phyloP scores from a whole-genome alignment of 2,329 filamentous ascomycete genomes.

The Cytospora schulzeri region DNA sequence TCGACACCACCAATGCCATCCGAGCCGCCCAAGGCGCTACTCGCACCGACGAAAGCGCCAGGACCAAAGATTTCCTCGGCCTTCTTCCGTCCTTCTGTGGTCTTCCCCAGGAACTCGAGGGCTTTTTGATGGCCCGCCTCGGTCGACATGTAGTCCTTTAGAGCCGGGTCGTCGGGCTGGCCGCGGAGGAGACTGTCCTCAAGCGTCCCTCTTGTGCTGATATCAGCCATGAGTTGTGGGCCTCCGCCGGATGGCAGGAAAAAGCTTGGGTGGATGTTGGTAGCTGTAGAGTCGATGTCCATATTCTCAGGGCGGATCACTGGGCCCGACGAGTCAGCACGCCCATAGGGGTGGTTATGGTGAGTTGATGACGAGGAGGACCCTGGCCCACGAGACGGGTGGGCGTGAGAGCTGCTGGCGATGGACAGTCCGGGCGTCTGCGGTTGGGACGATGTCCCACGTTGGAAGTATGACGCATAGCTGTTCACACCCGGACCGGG shows the following conservation, averaged over 20 bases:
- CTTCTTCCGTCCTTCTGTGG: constrained; percentile 51
- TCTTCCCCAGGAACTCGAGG: constrained; percentile 55
- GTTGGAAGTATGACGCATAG: constrained; percentile 39
- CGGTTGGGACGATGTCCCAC: constrained; percentile 40
- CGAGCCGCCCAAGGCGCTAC: constrained; percentile 4
- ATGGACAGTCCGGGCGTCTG: constrained; percentile 40
- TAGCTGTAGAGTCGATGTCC: constrained; percentile 40
- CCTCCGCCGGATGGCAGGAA: constrained; percentile 44
- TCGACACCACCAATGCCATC: constrained; percentile 36
- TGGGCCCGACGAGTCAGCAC: constrained; percentile 28
- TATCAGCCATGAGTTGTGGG: constrained; percentile 45
- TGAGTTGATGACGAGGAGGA: constrained; percentile 39
- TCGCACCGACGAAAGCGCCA: constrained; percentile 45
- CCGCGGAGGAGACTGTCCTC: constrained; percentile 55
- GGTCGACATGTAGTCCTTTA: constrained; percentile 45
- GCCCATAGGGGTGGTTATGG: constrained; percentile 38
- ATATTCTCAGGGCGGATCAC: constrained; percentile 41
- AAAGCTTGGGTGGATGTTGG: constrained; percentile 46
- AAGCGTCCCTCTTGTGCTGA: constrained; percentile 45
- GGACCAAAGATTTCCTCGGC: constrained; percentile 55
- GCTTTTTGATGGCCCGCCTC: constrained; percentile 52
- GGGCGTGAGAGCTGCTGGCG: constrained; percentile 37
- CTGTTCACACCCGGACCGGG: constrained; percentile 37
- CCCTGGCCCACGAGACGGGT: constrained; percentile 38
- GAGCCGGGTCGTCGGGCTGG: constrained; percentile 43